Percentiles rank a stretch among this genome's conserved stretches.
These are phyloP conservation scores for Lachnum nothofagi DNA, from an alignment of 2,329 filamentous ascomycete genomes.

Conservation along the genomic window DNA sequence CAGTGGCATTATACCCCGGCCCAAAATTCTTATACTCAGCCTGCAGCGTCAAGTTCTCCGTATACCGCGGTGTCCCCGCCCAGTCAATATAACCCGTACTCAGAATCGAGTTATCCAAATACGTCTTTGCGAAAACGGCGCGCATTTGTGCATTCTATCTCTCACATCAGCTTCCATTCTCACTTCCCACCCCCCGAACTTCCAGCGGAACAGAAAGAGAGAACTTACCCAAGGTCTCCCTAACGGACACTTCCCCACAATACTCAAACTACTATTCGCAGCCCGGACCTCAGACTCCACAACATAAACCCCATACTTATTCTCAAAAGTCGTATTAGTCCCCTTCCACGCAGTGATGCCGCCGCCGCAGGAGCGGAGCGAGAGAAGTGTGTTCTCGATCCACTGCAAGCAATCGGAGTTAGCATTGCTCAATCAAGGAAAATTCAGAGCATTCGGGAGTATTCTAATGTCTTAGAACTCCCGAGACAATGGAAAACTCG, in stretches of 20 bases:
- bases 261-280: constrained; percentile 42
- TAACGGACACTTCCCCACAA: constrained; percentile 43
- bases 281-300: constrained; percentile 49
- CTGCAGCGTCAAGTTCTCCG: constrained; percentile 41
- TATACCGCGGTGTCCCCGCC: constrained; percentile 21
- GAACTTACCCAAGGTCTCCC: constrained; percentile 44
- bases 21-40: constrained; percentile 46
- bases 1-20: constrained; percentile 45
- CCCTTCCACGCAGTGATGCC: constrained; percentile 68
- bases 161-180: not conserved
- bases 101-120: constrained; percentile 45
- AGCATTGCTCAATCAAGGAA: too few relatives aligned
- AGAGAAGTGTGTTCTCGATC: constrained; percentile 49
- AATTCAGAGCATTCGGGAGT: too few relatives aligned
- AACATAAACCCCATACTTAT: constrained; percentile 65
- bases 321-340: constrained; percentile 58
- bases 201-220: not conserved
- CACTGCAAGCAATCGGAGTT: constrained; percentile 40
- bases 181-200: not conserved
- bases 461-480: too few relatives aligned
- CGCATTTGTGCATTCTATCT: constrained; percentile 45
- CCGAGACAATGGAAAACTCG: too few relatives aligned
- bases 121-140: constrained; percentile 44
- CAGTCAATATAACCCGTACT: constrained; percentile 47
- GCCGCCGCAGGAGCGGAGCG: constrained; percentile 57